These are phyloP conservation scores for Eimeria falciformis DNA, from an alignment of 169 alveolate species.

Conservation along the genomic window DNA sequence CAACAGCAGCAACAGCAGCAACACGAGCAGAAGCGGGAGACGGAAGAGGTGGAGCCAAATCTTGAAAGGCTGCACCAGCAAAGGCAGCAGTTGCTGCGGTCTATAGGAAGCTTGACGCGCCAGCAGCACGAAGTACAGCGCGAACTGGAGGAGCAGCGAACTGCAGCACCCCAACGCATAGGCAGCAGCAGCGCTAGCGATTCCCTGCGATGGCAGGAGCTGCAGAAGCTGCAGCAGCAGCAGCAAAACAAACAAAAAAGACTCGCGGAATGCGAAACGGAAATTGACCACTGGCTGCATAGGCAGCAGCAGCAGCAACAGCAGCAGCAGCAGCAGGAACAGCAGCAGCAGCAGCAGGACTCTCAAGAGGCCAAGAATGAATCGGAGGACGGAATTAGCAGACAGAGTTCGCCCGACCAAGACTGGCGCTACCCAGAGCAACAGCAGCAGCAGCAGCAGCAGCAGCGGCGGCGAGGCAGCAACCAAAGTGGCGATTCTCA, in stretches of 20 bases:
- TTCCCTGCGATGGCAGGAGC: constrained; percentile 57
- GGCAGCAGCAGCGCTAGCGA: constrained; percentile 32
- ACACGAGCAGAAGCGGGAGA: not conserved
- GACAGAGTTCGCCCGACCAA: not conserved
- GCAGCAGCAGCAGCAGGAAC: constrained; percentile 9
- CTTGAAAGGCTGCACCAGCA: constrained; percentile 56
- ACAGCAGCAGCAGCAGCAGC: constrained; percentile 28
- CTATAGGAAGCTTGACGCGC: constrained; percentile 62
- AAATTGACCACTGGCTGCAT: constrained; percentile 29
- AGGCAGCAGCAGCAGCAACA: constrained; percentile 33
- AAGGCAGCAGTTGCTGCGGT: constrained; percentile 69
- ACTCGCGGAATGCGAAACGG: constrained; percentile 51
- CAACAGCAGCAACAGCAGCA: not conserved
- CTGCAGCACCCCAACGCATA: not conserved
- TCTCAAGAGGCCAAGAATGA: not conserved
- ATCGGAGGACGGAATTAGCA: constrained; percentile 20
- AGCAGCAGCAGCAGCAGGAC: not conserved
- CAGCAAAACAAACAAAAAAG: constrained; percentile 62
- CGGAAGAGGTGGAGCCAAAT: constrained; percentile 9
- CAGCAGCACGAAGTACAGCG: constrained; percentile 65
- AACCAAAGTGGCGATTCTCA: too few species aligned
- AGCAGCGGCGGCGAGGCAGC: too few species aligned
- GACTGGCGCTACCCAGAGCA: constrained; percentile 6
- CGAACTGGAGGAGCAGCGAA: constrained; percentile 57
- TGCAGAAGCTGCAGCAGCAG: constrained; percentile 41